These are phyloP conservation scores for Elongisporangium senticosum DNA, from an alignment of 352 stramenopile species.

Conservation along the genomic window DNA sequence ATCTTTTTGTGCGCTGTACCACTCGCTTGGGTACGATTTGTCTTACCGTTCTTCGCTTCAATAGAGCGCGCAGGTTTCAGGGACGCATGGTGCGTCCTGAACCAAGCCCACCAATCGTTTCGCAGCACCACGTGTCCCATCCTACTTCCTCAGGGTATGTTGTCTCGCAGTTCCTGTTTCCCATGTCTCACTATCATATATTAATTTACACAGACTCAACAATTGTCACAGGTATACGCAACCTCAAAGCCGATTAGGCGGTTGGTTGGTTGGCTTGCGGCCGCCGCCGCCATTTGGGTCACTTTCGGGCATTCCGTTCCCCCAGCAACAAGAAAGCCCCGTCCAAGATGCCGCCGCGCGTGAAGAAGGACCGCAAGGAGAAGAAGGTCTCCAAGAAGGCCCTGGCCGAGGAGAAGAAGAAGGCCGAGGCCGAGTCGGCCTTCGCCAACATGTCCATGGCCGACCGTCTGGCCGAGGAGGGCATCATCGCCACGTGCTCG, in stretches of 20 bases:
- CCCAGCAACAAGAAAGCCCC: not conserved
- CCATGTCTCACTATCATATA: not conserved
- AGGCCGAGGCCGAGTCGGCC: constrained; percentile 52
- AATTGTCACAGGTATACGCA: not conserved
- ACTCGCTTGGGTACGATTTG: not conserved
- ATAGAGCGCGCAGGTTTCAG: not conserved
- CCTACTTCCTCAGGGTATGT: not conserved
- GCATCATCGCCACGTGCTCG: constrained; percentile 97
- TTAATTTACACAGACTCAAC: not conserved
- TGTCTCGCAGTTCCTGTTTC: not conserved
- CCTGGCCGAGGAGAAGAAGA: constrained; percentile 73
- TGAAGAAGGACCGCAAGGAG: constrained; percentile 70
- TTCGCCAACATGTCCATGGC: constrained; percentile 69
- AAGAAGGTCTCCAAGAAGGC: constrained; percentile 82
- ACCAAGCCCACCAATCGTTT: not conserved
- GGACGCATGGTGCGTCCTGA: not conserved
- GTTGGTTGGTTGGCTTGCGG: not conserved
- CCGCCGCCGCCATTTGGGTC: not conserved
- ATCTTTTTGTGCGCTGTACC: not conserved
- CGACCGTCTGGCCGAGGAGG: constrained; percentile 89
- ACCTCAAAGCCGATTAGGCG: not conserved
- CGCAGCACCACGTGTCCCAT: not conserved
- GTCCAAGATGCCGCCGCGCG: constrained; percentile 42
- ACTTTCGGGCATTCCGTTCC: not conserved
- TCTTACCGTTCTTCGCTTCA: not conserved